Evolutionary conservation across 192 early-diverging fungal species (phyloP).

Genomic region (Dimargaris cristalligena): DNA sequence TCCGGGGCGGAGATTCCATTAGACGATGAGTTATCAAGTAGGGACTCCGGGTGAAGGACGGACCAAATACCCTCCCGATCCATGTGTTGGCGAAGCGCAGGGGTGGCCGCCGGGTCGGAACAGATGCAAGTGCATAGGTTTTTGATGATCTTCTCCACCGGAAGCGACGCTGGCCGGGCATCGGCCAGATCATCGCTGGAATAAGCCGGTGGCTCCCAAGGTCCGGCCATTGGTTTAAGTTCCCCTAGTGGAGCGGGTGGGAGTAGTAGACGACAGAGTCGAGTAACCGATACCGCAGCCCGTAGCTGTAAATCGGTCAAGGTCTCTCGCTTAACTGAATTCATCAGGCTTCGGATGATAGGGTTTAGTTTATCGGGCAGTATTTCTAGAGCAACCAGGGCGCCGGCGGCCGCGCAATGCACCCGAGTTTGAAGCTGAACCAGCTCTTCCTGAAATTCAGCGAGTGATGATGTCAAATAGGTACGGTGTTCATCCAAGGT

Average conservation of each 20-base stretch:
- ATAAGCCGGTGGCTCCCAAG: not conserved
- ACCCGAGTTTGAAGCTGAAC: slow-evolving; percentile 42
- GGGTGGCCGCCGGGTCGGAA: slow-evolving; percentile 55
- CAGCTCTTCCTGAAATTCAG: slow-evolving; percentile 44
- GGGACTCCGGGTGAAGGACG: too few relatives aligned
- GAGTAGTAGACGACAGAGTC: slow-evolving; percentile 16
- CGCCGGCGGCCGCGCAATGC: slow-evolving; percentile 52
- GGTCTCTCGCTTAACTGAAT: slow-evolving; percentile 51
- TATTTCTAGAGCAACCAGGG: slow-evolving; percentile 55
- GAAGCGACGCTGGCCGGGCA: slow-evolving; percentile 32
- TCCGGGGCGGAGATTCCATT: too few relatives aligned
- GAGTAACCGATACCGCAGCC: slow-evolving; percentile 32
- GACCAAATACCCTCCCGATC: slow-evolving; percentile 17
- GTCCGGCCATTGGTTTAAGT: too few relatives aligned
- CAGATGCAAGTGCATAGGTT: slow-evolving; percentile 78
- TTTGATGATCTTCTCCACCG: slow-evolving; percentile 73
- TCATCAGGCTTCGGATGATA: slow-evolving; percentile 76
- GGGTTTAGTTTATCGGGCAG: slow-evolving; percentile 72
- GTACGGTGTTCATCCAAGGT: slow-evolving; percentile 36
- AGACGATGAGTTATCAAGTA: too few relatives aligned
- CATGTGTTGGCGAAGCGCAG: slow-evolving; percentile 28
- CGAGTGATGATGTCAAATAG: slow-evolving; percentile 45
- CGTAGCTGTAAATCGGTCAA: slow-evolving; percentile 37
- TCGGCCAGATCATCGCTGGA: not conserved
- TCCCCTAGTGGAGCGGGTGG: not conserved